Base-by-base conservation (phyloP, 169 alveolate species). In the Prorocentrum cordatum region DNA sequence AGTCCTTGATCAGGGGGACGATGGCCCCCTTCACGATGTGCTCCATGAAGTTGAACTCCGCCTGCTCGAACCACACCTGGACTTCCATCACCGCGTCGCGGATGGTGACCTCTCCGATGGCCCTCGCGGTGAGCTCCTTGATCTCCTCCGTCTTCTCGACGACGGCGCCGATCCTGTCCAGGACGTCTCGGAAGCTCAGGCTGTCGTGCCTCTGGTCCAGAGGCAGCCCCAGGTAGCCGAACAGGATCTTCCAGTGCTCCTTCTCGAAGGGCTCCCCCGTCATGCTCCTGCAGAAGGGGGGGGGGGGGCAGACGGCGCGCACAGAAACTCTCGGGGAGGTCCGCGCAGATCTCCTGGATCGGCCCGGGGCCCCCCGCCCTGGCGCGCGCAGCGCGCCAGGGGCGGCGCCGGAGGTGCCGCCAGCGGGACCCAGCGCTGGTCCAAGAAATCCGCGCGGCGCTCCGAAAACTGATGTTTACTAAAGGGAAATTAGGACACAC, bases 61-160 rank as follows among this genome's bases (percentile, higher is more conserved):
- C 94, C 61, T 94, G 94, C 50, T 96, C 98, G 77, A 96, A 95
- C 98, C 98, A 96, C 3, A 95, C 95, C 33, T 94, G 91, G 7
- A 96, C 93, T 91, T 96, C 98, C 90, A 94, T 92, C 83, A 96
- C 95, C 3, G 98, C 98, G 83, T 95, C 97, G 88, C 98, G 92
- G n/a, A 96, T 92, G 31, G 96, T 93, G 79, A 96, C 95, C 92
- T 96, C 98, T 27, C 98, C 98, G 91, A 95, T 93, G 26, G 98
- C 97, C 89, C 97, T 90, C 35, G 96, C 97, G 33, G 93, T 93
- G 42, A 95, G 93, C 62, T 96, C 98, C 92, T 95, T 95, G 29
- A 96, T 93, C 33, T 94, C 95, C 68, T 93, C 93, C 47, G 84
- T 93, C 62, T 94, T 95, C 42, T 92, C 94, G 2, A 95, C 83